Evolutionary conservation across 306 rosid species (phyloP).

Genomic region (Alnus rubra): DNA sequence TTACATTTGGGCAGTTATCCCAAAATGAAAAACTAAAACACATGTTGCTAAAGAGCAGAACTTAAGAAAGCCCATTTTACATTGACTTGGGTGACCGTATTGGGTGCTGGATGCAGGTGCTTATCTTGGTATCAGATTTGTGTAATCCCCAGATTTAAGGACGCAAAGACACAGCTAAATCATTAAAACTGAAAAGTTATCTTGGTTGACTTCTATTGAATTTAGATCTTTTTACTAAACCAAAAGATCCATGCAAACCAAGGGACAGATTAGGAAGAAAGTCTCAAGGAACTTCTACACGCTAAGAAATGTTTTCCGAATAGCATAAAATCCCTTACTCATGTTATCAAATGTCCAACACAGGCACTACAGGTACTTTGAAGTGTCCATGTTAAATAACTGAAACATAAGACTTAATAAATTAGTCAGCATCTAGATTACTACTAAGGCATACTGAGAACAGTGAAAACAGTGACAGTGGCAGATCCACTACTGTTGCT

Average conservation of each 20-base stretch:
- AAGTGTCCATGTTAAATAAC: not conserved
- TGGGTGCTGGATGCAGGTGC: not conserved
- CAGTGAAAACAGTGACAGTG: not conserved
- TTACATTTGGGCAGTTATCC: not conserved
- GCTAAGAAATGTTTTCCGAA: not conserved
- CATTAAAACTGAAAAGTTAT: not conserved
- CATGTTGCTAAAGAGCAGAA: not conserved
- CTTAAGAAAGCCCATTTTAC: not conserved
- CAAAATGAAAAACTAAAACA: not conserved
- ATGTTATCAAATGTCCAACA: not conserved
- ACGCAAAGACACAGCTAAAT: not conserved
- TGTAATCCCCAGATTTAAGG: not conserved
- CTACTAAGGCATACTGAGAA: not conserved
- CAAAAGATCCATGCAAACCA: not conserved
- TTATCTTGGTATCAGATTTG: not conserved
- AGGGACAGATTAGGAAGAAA: not conserved
- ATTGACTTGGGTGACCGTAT: not conserved
- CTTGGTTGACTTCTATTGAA: not conserved
- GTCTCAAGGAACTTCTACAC: not conserved
- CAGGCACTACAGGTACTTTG: not conserved
- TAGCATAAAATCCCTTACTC: not conserved
- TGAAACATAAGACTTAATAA: not conserved
- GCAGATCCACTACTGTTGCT: not conserved
- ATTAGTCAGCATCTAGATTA: not conserved
- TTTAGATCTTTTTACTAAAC: not conserved